Conservation (phyloP, 208 protist genomes). For the Leishmania braziliensis region DNA sequence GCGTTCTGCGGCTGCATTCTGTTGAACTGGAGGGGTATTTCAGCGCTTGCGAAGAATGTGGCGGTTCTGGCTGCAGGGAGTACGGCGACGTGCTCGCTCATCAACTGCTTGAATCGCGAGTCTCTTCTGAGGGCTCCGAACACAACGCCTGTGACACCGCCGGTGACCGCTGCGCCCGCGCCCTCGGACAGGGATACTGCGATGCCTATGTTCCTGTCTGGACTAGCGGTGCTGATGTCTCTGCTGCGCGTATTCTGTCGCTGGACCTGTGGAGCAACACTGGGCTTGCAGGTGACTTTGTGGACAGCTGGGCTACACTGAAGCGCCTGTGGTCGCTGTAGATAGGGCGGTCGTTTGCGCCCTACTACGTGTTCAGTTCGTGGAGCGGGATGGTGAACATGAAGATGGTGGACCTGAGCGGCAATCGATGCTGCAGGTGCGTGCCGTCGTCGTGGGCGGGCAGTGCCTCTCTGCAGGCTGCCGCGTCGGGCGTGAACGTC, state of each 20-base stretch:
- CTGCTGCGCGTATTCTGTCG: constrained; percentile 10
- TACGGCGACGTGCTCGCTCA: constrained; percentile 8
- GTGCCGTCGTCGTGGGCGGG: constrained; percentile 15
- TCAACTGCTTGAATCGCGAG: constrained; percentile 3
- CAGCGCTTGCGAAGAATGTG: constrained; percentile 19
- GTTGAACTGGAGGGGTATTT: neutral
- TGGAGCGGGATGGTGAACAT: constrained; percentile 28
- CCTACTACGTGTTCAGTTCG: constrained; percentile 15
- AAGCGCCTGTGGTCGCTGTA: constrained; percentile 25
- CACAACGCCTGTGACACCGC: constrained; percentile 1
- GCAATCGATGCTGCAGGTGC: constrained; percentile 27
- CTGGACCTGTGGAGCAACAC: constrained; percentile 24
- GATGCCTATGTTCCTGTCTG: constrained; percentile 12
- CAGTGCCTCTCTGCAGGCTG: constrained; percentile 9
- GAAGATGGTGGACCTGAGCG: constrained; percentile 18
- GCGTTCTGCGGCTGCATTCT: constrained; percentile 25
- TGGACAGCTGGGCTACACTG: constrained; percentile 25
- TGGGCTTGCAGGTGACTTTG: constrained; percentile 12
- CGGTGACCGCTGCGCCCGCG: neutral
- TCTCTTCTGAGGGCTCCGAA: constrained; percentile 2
- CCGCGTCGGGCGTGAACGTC: neutral
- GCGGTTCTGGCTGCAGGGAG: constrained; percentile 5
- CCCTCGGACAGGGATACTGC: neutral
- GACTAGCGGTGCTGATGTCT: constrained; percentile 6
- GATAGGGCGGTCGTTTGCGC: constrained; percentile 24